These are phyloP conservation scores for Moricandia arvensis DNA, from an alignment of 345 rosid genomes.

Conservation along the genomic window DNA sequence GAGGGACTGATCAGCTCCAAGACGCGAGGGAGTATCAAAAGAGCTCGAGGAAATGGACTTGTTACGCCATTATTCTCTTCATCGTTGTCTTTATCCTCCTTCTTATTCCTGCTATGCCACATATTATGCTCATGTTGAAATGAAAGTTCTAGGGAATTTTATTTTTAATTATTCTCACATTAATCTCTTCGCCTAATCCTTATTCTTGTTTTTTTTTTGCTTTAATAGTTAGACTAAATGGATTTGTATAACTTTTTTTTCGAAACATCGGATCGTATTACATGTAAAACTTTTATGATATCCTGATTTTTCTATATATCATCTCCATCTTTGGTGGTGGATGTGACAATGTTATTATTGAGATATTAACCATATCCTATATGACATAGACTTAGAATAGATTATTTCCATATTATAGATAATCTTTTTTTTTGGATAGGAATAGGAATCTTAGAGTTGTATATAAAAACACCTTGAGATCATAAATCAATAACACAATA, in stretches of 20 bases:
- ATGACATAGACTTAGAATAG: too few relatives aligned
- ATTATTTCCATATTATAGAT: too few relatives aligned
- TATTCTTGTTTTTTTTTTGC: neutral
- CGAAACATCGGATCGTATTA: conserved; percentile 11
- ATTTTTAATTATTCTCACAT: neutral
- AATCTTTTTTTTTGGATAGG: too few relatives aligned
- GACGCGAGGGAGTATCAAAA: conserved; percentile 72
- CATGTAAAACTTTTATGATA: conserved; percentile 1
- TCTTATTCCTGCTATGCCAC: conserved; percentile 50
- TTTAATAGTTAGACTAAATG: conserved; percentile 25
- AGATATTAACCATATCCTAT: too few relatives aligned
- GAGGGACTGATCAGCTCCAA: conserved; percentile 67
- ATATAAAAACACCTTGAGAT: too few relatives aligned
- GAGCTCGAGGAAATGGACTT: conserved; percentile 76
- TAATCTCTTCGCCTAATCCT: conserved; percentile 8
- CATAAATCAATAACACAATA: too few relatives aligned
- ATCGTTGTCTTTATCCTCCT: conserved; percentile 44
- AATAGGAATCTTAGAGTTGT: too few relatives aligned
- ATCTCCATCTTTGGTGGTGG: conserved; percentile 1
- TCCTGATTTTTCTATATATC: neutral
- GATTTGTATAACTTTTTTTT: conserved; percentile 2
- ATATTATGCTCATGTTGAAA: conserved; percentile 32
- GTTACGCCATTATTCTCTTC: conserved; percentile 54
- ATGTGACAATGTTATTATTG: neutral
- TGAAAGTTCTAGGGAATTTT: neutral